A percentile compares a stretch with the other conserved stretches of the same genome.
phyloP scores from a whole-genome alignment of 441 rosid genomes.

The Erodium texanum region DNA sequence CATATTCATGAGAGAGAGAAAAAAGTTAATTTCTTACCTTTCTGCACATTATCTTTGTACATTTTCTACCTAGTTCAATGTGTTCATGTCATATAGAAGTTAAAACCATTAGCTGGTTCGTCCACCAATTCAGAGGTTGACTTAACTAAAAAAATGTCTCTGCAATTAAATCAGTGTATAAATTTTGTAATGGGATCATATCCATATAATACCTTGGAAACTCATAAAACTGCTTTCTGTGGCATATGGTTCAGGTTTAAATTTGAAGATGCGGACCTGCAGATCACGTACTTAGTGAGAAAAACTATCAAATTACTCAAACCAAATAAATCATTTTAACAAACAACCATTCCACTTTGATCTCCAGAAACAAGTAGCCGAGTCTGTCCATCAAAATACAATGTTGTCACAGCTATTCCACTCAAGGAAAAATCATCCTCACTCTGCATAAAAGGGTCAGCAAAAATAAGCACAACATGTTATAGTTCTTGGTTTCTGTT shows the following conservation, averaged over 20 bases:
- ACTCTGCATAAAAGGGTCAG: constrained; percentile 37
- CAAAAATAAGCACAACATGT: constrained; percentile 6
- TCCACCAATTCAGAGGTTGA: background rate
- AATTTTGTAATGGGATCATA: background rate
- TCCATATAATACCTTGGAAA: constrained; percentile 40
- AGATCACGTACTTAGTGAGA: constrained; percentile 1
- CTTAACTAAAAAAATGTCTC: background rate
- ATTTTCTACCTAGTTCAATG: background rate
- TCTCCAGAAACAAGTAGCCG: constrained; percentile 73
- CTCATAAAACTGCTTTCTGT: constrained; percentile 55
- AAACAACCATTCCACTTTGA: constrained; percentile 62
- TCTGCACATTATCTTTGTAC: background rate
- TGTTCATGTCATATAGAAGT: background rate
- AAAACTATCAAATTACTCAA: constrained; percentile 11
- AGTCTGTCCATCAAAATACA: constrained; percentile 47
- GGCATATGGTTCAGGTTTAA: constrained; percentile 65
- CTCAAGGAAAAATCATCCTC: constrained; percentile 63
- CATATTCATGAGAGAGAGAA: background rate
- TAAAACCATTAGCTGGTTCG: background rate
- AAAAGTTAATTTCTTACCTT: background rate
- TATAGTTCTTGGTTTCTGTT: background rate
- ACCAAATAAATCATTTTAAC: constrained; percentile 2
- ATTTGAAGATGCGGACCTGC: constrained; percentile 72
- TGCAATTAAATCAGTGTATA: background rate
- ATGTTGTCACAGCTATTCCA: constrained; percentile 56